Conservation (phyloP, 108 stramenopile species). For the Parietichytrium sp. region DNA sequence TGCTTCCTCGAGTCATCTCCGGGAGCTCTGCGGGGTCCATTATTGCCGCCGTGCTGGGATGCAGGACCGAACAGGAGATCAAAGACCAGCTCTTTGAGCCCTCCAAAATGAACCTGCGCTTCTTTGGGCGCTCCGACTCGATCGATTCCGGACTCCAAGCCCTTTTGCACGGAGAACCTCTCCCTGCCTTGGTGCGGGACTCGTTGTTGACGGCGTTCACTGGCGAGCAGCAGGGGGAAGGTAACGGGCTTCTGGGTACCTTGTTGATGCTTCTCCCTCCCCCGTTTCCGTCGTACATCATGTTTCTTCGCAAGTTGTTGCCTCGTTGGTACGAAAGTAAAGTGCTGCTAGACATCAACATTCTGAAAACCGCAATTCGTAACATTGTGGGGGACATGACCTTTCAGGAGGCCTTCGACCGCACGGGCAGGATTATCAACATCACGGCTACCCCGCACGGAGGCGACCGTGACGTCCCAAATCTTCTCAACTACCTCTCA, state of each 20-base stretch:
- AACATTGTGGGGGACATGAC: slow-evolving; percentile 88
- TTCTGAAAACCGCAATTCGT: slow-evolving; percentile 75
- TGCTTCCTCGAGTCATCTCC: slow-evolving; percentile 91
- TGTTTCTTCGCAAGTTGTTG: background rate
- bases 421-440: slow-evolving; percentile 95
- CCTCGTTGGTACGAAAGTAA: slow-evolving; percentile 63
- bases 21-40: slow-evolving; percentile 93
- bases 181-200: background rate
- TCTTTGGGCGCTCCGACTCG: slow-evolving; percentile 62
- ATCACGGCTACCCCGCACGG: slow-evolving; percentile 87
- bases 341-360: slow-evolving; percentile 85
- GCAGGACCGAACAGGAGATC: slow-evolving; percentile 88
- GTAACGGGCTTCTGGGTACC: background rate
- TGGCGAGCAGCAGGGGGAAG: background rate
- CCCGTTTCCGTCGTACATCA: slow-evolving; percentile 1
- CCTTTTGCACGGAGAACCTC: background rate
- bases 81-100: slow-evolving; percentile 73
- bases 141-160: slow-evolving; percentile 13
- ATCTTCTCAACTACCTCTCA: slow-evolving; percentile 94
- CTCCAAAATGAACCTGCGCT: slow-evolving; percentile 67
- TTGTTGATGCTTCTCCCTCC: slow-evolving; percentile 21
- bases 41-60: slow-evolving; percentile 86
- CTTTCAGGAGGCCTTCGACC: slow-evolving; percentile 95
- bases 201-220: background rate
- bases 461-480: slow-evolving; percentile 77